Evolutionary conservation across 2,329 filamentous ascomycete species (phyloP).

Genomic region (Pyrenochaeta sp.): DNA sequence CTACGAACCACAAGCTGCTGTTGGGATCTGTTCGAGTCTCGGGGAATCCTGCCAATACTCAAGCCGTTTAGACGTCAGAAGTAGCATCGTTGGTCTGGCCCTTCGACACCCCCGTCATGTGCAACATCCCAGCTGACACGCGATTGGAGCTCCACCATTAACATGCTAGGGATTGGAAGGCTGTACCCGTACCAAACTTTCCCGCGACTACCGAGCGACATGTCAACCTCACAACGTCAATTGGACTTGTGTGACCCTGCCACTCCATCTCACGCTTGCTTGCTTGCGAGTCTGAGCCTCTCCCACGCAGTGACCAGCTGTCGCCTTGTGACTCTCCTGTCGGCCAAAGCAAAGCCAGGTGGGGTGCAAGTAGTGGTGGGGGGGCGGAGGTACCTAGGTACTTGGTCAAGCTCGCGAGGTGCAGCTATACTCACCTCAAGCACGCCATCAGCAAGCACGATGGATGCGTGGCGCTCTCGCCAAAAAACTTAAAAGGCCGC

Average conservation of each 20-base stretch:
- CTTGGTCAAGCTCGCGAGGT: slow-evolving; percentile 16
- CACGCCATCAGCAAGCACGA: slow-evolving; percentile 14
- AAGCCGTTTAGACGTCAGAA: slow-evolving; percentile 38
- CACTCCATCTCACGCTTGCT: neutral
- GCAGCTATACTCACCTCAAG: slow-evolving; percentile 10
- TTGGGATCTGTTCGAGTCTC: slow-evolving; percentile 33
- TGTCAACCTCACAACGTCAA: slow-evolving; percentile 17
- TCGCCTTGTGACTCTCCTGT: neutral
- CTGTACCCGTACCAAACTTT: slow-evolving; percentile 29
- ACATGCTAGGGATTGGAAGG: slow-evolving; percentile 20
- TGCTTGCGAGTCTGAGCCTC: neutral
- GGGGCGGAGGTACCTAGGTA: slow-evolving; percentile 15
- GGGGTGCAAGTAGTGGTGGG: slow-evolving; percentile 29
- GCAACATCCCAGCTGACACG: slow-evolving; percentile 41
- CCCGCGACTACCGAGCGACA: slow-evolving; percentile 37
- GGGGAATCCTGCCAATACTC: slow-evolving; percentile 41
- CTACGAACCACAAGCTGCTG: slow-evolving; percentile 33
- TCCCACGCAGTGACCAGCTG: neutral
- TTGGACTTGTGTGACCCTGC: slow-evolving; percentile 4
- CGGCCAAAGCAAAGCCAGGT: slow-evolving; percentile 19
- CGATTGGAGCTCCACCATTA: slow-evolving; percentile 35
- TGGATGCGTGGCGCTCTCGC: slow-evolving; percentile 23
- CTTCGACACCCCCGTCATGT: slow-evolving; percentile 27
- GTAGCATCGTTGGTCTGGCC: slow-evolving; percentile 34
- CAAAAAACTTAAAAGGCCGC: slow-evolving; percentile 27